Evolutionary conservation across 768 basidiomycete species (phyloP).

Genomic region (Mycena latifolia): DNA sequence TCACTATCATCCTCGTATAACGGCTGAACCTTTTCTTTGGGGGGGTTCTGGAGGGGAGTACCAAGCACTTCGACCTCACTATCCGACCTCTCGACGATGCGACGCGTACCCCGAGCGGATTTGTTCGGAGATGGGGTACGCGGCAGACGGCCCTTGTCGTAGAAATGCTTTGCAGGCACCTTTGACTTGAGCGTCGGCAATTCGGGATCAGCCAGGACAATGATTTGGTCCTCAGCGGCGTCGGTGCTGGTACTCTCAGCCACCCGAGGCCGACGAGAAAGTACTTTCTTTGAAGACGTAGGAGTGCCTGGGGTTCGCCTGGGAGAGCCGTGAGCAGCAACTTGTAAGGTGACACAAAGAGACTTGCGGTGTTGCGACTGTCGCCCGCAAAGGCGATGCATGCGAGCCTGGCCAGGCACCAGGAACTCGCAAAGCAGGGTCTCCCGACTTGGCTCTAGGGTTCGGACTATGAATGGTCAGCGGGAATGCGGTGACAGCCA

Average conservation of each 20-base stretch:
- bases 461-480: neutral
- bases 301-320: constrained; percentile 6
- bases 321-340: neutral
- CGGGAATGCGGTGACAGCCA: neutral
- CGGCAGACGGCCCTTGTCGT: constrained; percentile 37
- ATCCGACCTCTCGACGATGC: constrained; percentile 44
- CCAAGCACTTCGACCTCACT: constrained; percentile 40
- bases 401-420: constrained; percentile 13
- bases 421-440: constrained; percentile 10
- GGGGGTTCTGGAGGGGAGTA: constrained; percentile 27
- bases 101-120: constrained; percentile 29
- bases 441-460: neutral
- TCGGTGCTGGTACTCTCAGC: constrained; percentile 10
- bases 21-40: constrained; percentile 29
- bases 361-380: constrained; percentile 1
- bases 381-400: constrained; percentile 4
- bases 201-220: neutral
- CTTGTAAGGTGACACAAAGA: neutral
- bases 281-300: constrained; percentile 5
- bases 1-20: constrained; percentile 45
- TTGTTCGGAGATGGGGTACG: constrained; percentile 1
- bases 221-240: constrained; percentile 1
- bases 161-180: neutral
- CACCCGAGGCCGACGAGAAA: constrained; percentile 2
- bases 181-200: constrained; percentile 14